Conservation (phyloP, 192 early-diverging fungal genomes). For the Linnemannia schmuckeri region DNA sequence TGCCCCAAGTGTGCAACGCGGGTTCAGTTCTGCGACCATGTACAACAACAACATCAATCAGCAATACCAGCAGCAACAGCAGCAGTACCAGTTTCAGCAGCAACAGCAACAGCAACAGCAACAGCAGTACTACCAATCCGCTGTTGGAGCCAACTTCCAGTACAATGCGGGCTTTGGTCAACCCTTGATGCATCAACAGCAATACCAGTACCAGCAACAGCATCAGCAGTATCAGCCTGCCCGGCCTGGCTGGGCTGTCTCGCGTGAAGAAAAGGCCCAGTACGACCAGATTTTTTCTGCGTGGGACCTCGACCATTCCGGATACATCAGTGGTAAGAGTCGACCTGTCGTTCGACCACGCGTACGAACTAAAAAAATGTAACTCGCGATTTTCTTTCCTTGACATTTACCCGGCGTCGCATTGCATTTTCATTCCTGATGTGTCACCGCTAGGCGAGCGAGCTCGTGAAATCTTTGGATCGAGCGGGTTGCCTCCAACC, state of each 20-base stretch:
- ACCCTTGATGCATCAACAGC: constrained; percentile 40
- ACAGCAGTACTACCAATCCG: constrained; percentile 43
- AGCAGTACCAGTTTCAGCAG: constrained; percentile 34
- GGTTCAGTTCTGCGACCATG: constrained; percentile 15
- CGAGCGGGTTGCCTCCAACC: constrained; percentile 76
- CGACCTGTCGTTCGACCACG: background rate
- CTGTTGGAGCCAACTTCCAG: constrained; percentile 45
- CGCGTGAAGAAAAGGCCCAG: constrained; percentile 64
- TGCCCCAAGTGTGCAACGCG: background rate
- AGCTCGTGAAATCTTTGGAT: constrained; percentile 79
- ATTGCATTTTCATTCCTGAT: background rate
- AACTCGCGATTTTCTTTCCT: background rate
- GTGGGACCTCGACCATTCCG: constrained; percentile 77
- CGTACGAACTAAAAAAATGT: too few relatives aligned
- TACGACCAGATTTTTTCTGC: constrained; percentile 80
- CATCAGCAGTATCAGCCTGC: constrained; percentile 56
- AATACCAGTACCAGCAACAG: constrained; percentile 56
- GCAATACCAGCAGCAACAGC: constrained; percentile 19
- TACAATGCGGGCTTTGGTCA: constrained; percentile 50
- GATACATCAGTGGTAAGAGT: constrained; percentile 72
- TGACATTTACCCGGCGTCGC: background rate
- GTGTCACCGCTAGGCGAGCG: constrained; percentile 60
- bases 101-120: constrained; percentile 39
- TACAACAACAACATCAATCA: constrained; percentile 17
- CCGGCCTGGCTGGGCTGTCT: constrained; percentile 67